Evolutionary conservation across 768 basidiomycete species (phyloP).

Genomic region (Termitomyces eurrhizus): DNA sequence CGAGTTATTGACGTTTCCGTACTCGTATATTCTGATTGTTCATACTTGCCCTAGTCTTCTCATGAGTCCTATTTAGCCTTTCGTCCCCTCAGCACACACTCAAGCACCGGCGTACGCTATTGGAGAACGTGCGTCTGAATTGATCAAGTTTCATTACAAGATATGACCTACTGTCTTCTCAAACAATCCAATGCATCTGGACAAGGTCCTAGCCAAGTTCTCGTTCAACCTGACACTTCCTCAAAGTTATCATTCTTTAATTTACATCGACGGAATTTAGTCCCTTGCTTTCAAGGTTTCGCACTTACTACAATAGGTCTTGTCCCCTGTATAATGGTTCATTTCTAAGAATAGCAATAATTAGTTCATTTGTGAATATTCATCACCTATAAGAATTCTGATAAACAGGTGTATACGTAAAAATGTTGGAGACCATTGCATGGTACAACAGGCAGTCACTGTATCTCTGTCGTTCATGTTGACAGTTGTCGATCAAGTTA

Average conservation of each 20-base stretch:
- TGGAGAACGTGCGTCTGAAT: slow-evolving; percentile 15
- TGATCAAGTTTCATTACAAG: slow-evolving; percentile 9
- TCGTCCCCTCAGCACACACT: slow-evolving; percentile 15
- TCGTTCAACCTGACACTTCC: neutral
- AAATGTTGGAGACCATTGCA: neutral
- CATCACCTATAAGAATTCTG: too few species aligned
- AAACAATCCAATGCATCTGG: neutral
- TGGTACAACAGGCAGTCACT: too few species aligned
- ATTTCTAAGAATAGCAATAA: neutral
- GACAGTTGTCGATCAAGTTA: too few species aligned
- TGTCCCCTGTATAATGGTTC: neutral
- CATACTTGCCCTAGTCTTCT: neutral
- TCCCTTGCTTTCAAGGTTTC: neutral
- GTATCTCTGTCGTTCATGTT: too few species aligned
- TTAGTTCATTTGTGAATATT: neutral
- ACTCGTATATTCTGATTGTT: slow-evolving; percentile 18
- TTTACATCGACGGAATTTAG: neutral
- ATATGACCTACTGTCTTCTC: neutral
- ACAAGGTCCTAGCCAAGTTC: neutral
- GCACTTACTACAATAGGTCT: neutral
- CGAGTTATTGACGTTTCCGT: slow-evolving; percentile 32
- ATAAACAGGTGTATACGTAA: neutral
- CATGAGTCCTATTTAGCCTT: slow-evolving; percentile 12
- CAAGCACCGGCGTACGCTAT: slow-evolving; percentile 13
- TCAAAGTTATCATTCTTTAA: neutral